These are phyloP conservation scores for Tuber umbilicatum DNA, from an alignment of 495 filamentous ascomycete species.

Conservation along the genomic window DNA sequence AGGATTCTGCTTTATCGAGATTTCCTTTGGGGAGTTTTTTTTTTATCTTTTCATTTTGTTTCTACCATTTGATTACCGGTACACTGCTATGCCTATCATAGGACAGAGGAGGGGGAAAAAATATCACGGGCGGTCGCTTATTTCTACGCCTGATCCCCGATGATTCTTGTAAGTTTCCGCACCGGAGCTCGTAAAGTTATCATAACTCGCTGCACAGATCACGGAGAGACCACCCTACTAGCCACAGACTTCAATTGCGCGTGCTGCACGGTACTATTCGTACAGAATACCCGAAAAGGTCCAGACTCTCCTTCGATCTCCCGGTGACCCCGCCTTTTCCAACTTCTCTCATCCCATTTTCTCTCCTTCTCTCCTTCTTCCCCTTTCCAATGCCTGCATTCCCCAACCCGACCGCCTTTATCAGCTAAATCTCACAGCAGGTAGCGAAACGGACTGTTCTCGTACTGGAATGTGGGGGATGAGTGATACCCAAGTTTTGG, in stretches of 20 bases:
- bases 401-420: neutral
- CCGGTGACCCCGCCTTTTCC: neutral
- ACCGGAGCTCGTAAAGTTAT: neutral
- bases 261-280: neutral
- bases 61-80: neutral
- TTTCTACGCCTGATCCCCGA: neutral
- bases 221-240: neutral
- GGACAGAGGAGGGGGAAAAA: neutral
- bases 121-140: neutral
- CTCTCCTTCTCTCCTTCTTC: neutral
- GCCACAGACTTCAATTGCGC: neutral
- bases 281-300: neutral
- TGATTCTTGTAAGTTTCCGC: neutral
- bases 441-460: neutral
- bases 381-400: neutral
- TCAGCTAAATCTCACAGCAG: neutral
- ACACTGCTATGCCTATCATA: neutral
- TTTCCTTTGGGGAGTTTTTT: conserved; percentile 21
- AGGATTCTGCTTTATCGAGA: conserved; percentile 14
- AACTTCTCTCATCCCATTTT: neutral
- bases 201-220: neutral
- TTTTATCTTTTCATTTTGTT: conserved; percentile 10
- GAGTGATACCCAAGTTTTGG: neutral
- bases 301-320: neutral
- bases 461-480: neutral